Conservation (phyloP, 768 basidiomycete species). For the Auricularia cornea region DNA sequence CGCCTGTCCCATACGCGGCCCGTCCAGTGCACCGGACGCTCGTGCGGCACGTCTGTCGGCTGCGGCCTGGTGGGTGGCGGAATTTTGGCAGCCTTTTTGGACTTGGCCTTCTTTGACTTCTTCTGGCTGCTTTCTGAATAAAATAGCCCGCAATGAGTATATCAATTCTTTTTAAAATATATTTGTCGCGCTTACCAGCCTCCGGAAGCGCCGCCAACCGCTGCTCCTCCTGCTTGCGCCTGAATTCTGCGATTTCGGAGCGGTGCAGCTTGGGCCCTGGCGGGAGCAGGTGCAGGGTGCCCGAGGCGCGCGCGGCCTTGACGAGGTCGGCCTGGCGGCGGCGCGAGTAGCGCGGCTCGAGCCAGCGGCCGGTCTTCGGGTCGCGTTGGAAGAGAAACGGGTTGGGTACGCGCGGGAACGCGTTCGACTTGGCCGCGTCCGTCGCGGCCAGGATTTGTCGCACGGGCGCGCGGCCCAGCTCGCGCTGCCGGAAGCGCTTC, state of each 20-base stretch:
- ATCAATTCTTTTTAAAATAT: no score
- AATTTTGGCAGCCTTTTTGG: no score
- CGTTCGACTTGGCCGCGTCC: not conserved
- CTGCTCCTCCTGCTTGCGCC: not conserved
- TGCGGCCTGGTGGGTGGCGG: no score
- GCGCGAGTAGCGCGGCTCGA: constrained; percentile 59
- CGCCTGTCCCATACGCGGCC: constrained; percentile 31
- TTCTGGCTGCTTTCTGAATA: not conserved
- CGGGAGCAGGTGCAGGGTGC: constrained; percentile 53
- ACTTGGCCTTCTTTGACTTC: no score
- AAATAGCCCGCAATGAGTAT: no score
- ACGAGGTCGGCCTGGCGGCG: constrained; percentile 72
- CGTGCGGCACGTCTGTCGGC: not conserved
- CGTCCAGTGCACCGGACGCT: constrained; percentile 30
- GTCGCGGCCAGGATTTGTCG: not conserved
- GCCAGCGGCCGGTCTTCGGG: constrained; percentile 54
- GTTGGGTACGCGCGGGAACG: constrained; percentile 29
- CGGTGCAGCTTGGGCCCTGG: constrained; percentile 50
- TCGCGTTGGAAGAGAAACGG: constrained; percentile 65
- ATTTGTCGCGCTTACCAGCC: not conserved
- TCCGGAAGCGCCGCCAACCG: not conserved
- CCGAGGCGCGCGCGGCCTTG: constrained; percentile 54
- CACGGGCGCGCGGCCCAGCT: not conserved
- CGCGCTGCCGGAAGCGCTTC: not conserved
- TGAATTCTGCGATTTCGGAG: constrained; percentile 14